phyloP scores from a whole-genome alignment of 2,329 filamentous ascomycete species.

The Sporothrix pallida region DNA sequence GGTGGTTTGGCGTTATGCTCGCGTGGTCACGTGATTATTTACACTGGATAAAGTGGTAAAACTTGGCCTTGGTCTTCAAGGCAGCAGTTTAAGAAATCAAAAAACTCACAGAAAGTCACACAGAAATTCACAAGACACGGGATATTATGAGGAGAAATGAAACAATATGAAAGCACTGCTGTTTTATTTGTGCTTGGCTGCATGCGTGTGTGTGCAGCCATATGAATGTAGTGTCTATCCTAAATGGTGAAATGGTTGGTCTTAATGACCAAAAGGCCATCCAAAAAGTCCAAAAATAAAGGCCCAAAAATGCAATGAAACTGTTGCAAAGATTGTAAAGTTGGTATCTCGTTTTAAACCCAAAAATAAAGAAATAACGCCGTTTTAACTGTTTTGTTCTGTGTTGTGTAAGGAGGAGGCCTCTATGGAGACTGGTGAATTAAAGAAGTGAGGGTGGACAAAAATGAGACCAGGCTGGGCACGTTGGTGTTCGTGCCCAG shows the following conservation, averaged over 20 bases:
- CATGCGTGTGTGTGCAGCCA: background rate
- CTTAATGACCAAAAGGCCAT: background rate
- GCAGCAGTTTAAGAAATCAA: background rate
- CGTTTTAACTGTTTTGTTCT: background rate
- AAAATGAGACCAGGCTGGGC: background rate
- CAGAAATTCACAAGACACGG: background rate
- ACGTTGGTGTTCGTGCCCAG: background rate
- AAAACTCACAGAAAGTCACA: background rate
- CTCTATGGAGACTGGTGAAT: background rate
- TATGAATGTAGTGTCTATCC: background rate
- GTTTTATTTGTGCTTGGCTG: background rate
- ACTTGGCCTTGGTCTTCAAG: background rate
- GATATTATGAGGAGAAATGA: background rate
- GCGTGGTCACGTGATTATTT: slow-evolving; percentile 11
- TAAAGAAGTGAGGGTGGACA: background rate
- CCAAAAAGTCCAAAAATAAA: slow-evolving; percentile 5
- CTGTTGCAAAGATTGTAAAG: background rate
- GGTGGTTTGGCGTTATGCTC: background rate
- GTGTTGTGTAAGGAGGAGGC: background rate
- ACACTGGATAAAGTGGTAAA: background rate
- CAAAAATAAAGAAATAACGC: background rate
- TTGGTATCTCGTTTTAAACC: slow-evolving; percentile 19
- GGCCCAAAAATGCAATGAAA: no score
- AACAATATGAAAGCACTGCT: background rate
- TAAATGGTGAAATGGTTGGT: background rate